phyloP scores from a whole-genome alignment of 1,139 yeast genomes.

The Geotrichum bryndzae region DNA sequence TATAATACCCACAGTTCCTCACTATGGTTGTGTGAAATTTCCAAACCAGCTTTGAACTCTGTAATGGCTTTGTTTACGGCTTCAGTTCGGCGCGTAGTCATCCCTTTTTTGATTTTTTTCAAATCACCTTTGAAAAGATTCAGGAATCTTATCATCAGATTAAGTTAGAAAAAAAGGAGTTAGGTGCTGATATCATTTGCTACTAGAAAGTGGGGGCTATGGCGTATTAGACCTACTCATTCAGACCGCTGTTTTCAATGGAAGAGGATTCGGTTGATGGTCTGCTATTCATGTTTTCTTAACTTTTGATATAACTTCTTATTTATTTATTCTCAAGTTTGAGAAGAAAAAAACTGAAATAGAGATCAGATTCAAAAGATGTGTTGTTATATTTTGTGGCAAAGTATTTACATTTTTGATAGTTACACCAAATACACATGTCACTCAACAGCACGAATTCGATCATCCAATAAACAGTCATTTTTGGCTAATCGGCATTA shows the following conservation, averaged over 20 bases:
- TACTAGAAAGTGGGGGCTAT: neutral
- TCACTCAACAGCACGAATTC: no score
- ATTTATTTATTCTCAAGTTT: neutral
- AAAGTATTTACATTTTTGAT: neutral
- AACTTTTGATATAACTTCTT: neutral
- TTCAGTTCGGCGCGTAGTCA: neutral
- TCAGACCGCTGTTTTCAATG: neutral
- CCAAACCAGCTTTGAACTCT: neutral
- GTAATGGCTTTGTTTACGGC: neutral
- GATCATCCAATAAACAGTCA: no score
- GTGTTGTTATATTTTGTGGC: neutral
- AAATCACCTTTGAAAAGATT: neutral
- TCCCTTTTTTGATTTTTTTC: neutral
- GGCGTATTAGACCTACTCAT: neutral
- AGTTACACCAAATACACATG: no score
- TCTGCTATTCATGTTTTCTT: neutral
- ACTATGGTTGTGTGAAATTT: neutral
- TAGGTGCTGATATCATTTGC: neutral
- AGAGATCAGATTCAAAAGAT: no score
- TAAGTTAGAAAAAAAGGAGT: neutral
- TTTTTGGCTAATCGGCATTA: no score
- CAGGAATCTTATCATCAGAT: neutral
- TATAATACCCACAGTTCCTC: neutral
- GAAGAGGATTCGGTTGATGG: neutral
- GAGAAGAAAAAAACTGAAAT: neutral